These are phyloP conservation scores for Schizochytrium sp. DNA, from an alignment of 108 stramenopile genomes.

Conservation along the genomic window DNA sequence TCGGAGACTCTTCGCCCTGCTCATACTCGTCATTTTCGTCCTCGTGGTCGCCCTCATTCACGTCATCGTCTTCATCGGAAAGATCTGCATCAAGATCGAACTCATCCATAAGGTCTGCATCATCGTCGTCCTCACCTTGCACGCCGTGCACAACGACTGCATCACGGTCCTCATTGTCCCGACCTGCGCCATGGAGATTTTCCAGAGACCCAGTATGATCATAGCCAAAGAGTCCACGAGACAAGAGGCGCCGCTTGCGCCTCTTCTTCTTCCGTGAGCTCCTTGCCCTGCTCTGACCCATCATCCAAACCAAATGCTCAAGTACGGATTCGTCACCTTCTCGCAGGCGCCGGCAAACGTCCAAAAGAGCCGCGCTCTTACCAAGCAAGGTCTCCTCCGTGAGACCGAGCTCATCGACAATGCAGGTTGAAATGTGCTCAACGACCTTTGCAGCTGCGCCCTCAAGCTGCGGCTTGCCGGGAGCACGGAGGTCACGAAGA, in stretches of 20 bases:
- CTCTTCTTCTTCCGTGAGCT: background rate
- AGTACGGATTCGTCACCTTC: background rate
- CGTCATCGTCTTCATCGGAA: background rate
- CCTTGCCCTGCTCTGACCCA: background rate
- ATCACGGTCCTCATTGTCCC: too few species aligned
- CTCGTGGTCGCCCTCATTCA: background rate
- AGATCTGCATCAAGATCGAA: background rate
- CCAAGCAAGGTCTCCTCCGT: conserved; percentile 8
- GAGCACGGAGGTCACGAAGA: background rate
- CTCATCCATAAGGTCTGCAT: background rate
- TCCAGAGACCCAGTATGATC: background rate
- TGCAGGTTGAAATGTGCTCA: background rate
- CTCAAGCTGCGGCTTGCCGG: background rate
- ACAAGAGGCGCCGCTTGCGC: background rate
- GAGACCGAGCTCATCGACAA: background rate
- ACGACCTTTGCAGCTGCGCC: background rate
- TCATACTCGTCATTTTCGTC: background rate
- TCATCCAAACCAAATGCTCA: conserved; percentile 8
- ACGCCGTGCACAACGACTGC: background rate
- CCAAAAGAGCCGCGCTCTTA: background rate
- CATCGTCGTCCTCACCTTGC: background rate
- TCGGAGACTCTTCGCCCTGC: background rate
- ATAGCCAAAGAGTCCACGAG: background rate
- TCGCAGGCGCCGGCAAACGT: background rate
- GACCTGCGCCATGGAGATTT: background rate